Evolutionary conservation across 306 rosid species (phyloP).

Genomic region (Macrotyloma uniflorum): DNA sequence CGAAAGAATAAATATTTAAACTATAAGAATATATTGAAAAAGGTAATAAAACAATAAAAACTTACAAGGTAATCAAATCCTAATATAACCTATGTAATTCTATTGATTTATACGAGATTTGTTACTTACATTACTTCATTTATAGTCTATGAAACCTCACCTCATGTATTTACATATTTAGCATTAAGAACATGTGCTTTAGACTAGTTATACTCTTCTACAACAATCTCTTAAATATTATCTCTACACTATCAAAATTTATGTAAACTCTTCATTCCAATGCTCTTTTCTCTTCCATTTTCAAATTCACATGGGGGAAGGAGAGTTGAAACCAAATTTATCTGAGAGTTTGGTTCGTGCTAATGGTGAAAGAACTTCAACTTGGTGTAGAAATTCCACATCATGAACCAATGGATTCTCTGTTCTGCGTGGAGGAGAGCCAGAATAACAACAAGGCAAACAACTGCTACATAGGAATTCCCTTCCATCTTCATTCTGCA

Average conservation of each 20-base stretch:
- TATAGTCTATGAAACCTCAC: conserved; percentile 25
- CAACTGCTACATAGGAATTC: conserved; percentile 57
- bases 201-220: conserved; percentile 29
- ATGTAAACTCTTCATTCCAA: background rate
- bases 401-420: conserved; percentile 78
- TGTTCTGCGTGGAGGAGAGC: conserved; percentile 82
- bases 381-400: conserved; percentile 72
- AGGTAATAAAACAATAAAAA: no score
- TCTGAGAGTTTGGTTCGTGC: conserved; percentile 57
- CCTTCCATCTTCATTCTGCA: conserved; percentile 56
- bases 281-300: background rate
- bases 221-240: conserved; percentile 16
- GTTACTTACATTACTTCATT: conserved; percentile 23
- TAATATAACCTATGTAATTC: no score
- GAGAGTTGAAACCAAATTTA: conserved; percentile 54
- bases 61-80: no score
- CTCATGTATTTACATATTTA: conserved; percentile 42
- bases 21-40: no score
- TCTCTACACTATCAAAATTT: conserved; percentile 23
- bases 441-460: conserved; percentile 62
- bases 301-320: conserved; percentile 48
- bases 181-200: background rate
- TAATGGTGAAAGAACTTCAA: conserved; percentile 65
- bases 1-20: no score
- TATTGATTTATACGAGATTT: conserved; percentile 18